Evolutionary conservation across 2,329 filamentous ascomycete genomes (phyloP).

Genomic region (Ampelomyces quisqualis): DNA sequence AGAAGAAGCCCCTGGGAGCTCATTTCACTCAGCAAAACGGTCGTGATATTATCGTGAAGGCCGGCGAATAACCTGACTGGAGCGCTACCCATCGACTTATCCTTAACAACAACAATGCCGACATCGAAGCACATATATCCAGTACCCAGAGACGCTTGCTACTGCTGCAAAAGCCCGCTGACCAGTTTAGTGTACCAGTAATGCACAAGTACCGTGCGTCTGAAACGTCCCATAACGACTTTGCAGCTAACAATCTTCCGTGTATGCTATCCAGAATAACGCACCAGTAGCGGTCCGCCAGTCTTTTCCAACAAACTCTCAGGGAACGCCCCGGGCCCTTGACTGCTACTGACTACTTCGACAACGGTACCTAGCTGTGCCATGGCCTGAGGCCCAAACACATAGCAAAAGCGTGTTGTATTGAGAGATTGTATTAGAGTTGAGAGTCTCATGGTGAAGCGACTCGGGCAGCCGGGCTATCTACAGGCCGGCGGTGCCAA

Average conservation of each 20-base stretch:
- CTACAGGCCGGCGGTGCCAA: too few relatives aligned
- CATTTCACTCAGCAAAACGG: constrained; percentile 4
- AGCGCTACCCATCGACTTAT: constrained; percentile 4
- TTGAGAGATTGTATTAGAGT: too few relatives aligned
- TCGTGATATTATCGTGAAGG: background rate
- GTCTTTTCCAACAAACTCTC: constrained; percentile 6
- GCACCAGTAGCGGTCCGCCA: constrained; percentile 11
- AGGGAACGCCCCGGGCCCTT: background rate
- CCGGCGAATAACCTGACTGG: constrained; percentile 8
- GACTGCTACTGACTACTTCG: constrained; percentile 8
- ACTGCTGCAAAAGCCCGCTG: constrained; percentile 9
- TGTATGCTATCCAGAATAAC: constrained; percentile 14
- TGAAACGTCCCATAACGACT: background rate
- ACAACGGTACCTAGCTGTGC: constrained; percentile 16
- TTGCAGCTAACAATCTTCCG: background rate
- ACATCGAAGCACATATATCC: constrained; percentile 14
- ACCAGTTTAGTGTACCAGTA: constrained; percentile 3
- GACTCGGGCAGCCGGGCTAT: too few relatives aligned
- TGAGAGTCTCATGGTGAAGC: too few relatives aligned
- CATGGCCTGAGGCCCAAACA: too few relatives aligned
- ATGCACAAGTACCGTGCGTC: constrained; percentile 11
- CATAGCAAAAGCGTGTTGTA: too few relatives aligned
- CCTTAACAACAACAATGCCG: constrained; percentile 16
- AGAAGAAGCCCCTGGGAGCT: background rate
- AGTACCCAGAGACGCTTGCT: constrained; percentile 11